Evolutionary conservation across 805 yeast genomes (phyloP).

Genomic region (Wickerhamiella hasegawae): DNA sequence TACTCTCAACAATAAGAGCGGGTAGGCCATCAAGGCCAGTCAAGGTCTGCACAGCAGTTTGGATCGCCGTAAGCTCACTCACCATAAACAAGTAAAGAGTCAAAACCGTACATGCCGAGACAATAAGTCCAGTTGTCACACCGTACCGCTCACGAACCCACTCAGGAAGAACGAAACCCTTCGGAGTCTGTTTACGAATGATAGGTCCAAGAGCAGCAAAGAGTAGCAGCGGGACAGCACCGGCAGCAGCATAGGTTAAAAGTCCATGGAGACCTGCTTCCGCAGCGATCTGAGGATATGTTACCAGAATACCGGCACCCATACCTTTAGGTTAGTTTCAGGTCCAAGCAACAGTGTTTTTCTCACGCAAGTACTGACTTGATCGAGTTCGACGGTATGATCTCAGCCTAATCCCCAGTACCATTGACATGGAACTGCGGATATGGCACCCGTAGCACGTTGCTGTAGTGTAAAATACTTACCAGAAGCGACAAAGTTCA

Average conservation of each 20-base stretch:
- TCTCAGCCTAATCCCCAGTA: constrained; percentile 36
- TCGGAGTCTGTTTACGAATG: constrained; percentile 63
- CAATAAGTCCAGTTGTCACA: constrained; percentile 47
- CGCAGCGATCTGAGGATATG: constrained; percentile 78
- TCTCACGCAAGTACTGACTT: constrained; percentile 77
- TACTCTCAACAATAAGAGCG: constrained; percentile 70
- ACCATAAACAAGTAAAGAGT: constrained; percentile 79
- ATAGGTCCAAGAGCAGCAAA: constrained; percentile 74
- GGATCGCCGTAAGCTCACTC: constrained; percentile 69
- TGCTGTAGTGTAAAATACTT: constrained; percentile 7
- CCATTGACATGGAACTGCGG: neutral
- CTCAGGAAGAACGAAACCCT: constrained; percentile 82
- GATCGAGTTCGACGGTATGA: constrained; percentile 65
- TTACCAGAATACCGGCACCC: constrained; percentile 79
- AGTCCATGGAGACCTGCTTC: constrained; percentile 77
- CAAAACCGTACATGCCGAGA: constrained; percentile 67
- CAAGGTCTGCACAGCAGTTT: constrained; percentile 57
- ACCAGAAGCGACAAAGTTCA: constrained; percentile 84
- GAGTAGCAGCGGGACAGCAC: constrained; percentile 72
- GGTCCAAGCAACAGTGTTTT: constrained; percentile 20
- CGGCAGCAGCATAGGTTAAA: constrained; percentile 60
- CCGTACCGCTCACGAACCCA: constrained; percentile 88
- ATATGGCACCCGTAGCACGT: constrained; percentile 17
- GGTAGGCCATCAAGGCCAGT: constrained; percentile 70
- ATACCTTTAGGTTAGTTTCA: constrained; percentile 31